Percentiles rank a stretch among this genome's conserved stretches.
Conservation (phyloP, 2,329 filamentous ascomycete species). For the Xylariomycetidae sp. region DNA sequence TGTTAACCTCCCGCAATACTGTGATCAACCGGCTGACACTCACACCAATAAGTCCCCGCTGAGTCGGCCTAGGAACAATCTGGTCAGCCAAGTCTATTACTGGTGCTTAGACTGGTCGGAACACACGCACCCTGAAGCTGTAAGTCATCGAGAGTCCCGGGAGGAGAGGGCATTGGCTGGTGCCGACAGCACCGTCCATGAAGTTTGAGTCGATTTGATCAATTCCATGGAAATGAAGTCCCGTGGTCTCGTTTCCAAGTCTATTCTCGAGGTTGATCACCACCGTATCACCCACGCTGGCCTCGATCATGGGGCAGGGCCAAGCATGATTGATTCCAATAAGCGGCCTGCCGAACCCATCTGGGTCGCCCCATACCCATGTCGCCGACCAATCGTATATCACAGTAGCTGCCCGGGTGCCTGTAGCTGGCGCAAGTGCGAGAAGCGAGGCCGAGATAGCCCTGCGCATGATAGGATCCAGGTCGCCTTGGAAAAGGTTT, state of each 20-base stretch:
- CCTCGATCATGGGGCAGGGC: conserved; percentile 55
- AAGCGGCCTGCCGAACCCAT: conserved; percentile 50
- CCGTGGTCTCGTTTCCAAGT: conserved; percentile 46
- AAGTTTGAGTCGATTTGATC: conserved; percentile 50
- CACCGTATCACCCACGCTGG: conserved; percentile 46
- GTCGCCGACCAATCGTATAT: conserved; percentile 54
- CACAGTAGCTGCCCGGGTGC: conserved; percentile 36
- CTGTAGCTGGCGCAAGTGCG: conserved; percentile 14
- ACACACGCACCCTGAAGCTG: conserved; percentile 41
- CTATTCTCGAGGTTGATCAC: conserved; percentile 43
- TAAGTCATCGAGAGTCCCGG: conserved; percentile 50
- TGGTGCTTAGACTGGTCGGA: not conserved
- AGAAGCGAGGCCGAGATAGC: conserved; percentile 9
- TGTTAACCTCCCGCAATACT: conserved; percentile 7
- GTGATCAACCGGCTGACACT: conserved; percentile 2
- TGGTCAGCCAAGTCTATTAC: not conserved
- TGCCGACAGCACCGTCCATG: conserved; percentile 54
- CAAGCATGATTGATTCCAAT: conserved; percentile 62
- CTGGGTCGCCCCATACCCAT: conserved; percentile 56
- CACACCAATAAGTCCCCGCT: conserved; percentile 44
- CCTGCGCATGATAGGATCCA: too few species aligned
- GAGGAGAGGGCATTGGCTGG: conserved; percentile 52
- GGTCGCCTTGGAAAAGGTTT: too few species aligned
- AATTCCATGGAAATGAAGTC: conserved; percentile 56
- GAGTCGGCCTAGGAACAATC: conserved; percentile 27